Conservation (phyloP, 2,329 filamentous ascomycete genomes). For the Pezicula radicicola region DNA sequence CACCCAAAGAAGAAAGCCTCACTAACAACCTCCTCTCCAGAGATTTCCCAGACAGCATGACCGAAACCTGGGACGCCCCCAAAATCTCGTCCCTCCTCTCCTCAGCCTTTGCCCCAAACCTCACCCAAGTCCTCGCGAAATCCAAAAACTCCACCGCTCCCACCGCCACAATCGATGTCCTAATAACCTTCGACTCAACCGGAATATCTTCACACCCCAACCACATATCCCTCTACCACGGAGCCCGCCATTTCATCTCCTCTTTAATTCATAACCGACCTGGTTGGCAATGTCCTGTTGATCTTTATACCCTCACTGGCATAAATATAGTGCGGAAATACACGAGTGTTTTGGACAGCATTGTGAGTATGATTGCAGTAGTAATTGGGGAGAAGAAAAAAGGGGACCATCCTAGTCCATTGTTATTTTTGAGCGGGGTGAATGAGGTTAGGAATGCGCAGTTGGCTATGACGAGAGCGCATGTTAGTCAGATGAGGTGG, state of each 20-base stretch:
- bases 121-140: constrained; percentile 32
- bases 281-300: constrained; percentile 70
- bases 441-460: constrained; percentile 65
- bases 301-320: constrained; percentile 79
- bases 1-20: constrained; percentile 4
- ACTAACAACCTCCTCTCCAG: constrained; percentile 23
- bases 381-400: constrained; percentile 38
- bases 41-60: constrained; percentile 90
- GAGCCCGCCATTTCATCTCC: constrained; percentile 70
- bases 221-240: constrained; percentile 85
- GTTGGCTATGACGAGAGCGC: constrained; percentile 83
- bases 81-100: constrained; percentile 70
- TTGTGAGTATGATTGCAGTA: constrained; percentile 64
- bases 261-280: constrained; percentile 60
- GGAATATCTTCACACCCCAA: constrained; percentile 91
- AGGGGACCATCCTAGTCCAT: constrained; percentile 48
- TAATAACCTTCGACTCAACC: constrained; percentile 84
- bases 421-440: constrained; percentile 72
- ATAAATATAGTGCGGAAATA: constrained; percentile 80
- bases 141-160: constrained; percentile 32
- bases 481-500: constrained; percentile 97
- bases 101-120: constrained; percentile 69
- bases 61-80: constrained; percentile 67
- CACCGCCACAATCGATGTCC: constrained; percentile 44
- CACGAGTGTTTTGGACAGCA: constrained; percentile 68